Conservation (phyloP, 768 basidiomycete species). For the Leccinellum luteum region DNA sequence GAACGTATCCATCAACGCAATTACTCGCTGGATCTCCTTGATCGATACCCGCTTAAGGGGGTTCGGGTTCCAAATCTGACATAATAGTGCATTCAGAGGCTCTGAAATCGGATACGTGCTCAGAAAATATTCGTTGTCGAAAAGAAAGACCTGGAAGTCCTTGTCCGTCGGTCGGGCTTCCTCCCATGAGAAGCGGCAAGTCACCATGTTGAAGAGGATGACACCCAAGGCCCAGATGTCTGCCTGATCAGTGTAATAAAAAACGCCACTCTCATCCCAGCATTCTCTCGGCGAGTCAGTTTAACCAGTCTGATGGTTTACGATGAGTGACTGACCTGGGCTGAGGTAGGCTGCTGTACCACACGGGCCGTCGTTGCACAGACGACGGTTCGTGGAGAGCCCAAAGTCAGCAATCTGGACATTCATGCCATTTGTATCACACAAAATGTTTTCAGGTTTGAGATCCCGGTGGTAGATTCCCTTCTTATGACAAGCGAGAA, state of each 20-base stretch:
- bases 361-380: slow-evolving; percentile 51
- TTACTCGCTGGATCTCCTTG: slow-evolving; percentile 14
- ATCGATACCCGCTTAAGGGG: slow-evolving; percentile 17
- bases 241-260: slow-evolving; percentile 21
- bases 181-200: slow-evolving; percentile 36
- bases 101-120: slow-evolving; percentile 8
- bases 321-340: slow-evolving; percentile 49
- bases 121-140: background rate
- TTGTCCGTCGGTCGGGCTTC: slow-evolving; percentile 6
- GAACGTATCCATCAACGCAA: slow-evolving; percentile 16
- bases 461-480: slow-evolving; percentile 83
- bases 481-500: slow-evolving; percentile 67
- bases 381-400: slow-evolving; percentile 45
- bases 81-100: slow-evolving; percentile 3
- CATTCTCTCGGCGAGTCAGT: slow-evolving; percentile 46
- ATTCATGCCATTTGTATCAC: slow-evolving; percentile 47
- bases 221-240: slow-evolving; percentile 78
- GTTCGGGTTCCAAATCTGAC: slow-evolving; percentile 15
- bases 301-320: background rate
- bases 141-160: slow-evolving; percentile 5
- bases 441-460: slow-evolving; percentile 83
- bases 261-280: slow-evolving; percentile 39
- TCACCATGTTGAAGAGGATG: slow-evolving; percentile 82
- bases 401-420: slow-evolving; percentile 80
- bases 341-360: slow-evolving; percentile 65